These are phyloP conservation scores for Drechslerella stenobrocha DNA, from an alignment of 2,329 filamentous ascomycete genomes.

Conservation along the genomic window DNA sequence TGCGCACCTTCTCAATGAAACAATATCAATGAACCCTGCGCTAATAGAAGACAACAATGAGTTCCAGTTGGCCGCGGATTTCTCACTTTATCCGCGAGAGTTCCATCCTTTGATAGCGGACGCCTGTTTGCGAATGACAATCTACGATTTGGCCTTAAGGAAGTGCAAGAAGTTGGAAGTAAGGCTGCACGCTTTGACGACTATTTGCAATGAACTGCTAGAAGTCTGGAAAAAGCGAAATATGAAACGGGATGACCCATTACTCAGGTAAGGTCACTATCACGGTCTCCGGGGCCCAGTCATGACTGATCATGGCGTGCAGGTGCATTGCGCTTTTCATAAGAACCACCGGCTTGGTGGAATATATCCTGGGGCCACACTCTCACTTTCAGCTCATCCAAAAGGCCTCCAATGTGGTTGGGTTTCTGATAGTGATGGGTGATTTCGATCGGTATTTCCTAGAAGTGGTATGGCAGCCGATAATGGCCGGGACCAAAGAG, in stretches of 20 bases:
- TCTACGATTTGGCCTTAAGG: slow-evolving; percentile 39
- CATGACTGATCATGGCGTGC: slow-evolving; percentile 4
- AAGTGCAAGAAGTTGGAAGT: slow-evolving; percentile 62
- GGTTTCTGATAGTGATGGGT: slow-evolving; percentile 78
- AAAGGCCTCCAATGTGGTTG: slow-evolving; percentile 79
- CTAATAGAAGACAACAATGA: slow-evolving; percentile 37
- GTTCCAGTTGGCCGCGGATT: slow-evolving; percentile 27
- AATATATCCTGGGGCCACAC: slow-evolving; percentile 85
- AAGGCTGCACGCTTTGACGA: slow-evolving; percentile 75
- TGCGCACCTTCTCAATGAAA: slow-evolving; percentile 39
- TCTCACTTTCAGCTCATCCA: slow-evolving; percentile 89
- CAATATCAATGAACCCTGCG: slow-evolving; percentile 21
- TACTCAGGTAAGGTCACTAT: slow-evolving; percentile 52
- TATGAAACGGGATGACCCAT: slow-evolving; percentile 55
- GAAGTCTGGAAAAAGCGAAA: slow-evolving; percentile 63
- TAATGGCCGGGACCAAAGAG: slow-evolving; percentile 77
- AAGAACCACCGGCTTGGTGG: slow-evolving; percentile 70
- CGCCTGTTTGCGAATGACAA: slow-evolving; percentile 37
- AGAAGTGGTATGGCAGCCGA: slow-evolving; percentile 80
- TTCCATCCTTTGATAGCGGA: slow-evolving; percentile 39
- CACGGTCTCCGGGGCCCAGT: not conserved
- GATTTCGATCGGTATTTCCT: slow-evolving; percentile 73
- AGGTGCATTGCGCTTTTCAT: slow-evolving; percentile 69
- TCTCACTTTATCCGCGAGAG: slow-evolving; percentile 28
- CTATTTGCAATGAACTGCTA: slow-evolving; percentile 72